Percentiles rank a stretch among this genome's conserved stretches.
These are phyloP conservation scores for Sugiyamaella mastotermitis DNA, from an alignment of 805 yeast genomes.

Conservation along the genomic window DNA sequence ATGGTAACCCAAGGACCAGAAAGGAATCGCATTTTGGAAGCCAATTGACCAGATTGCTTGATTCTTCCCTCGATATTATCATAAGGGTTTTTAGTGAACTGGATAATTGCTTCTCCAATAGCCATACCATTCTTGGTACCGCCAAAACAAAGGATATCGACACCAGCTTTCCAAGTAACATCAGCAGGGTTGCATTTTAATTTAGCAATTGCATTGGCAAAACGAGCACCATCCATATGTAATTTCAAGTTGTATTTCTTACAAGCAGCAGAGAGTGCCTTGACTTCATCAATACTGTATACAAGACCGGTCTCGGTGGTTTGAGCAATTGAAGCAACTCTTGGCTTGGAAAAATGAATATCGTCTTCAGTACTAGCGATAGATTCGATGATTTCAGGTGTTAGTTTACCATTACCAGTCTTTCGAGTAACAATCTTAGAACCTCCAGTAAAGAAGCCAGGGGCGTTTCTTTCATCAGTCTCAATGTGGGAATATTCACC, in stretches of 20 bases:
- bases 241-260: constrained; percentile 2
- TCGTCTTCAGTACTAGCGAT: constrained; percentile 3
- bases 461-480: constrained; percentile 9
- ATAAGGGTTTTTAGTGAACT: constrained; percentile 2
- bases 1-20: constrained; percentile 8
- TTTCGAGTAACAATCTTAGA: constrained; percentile 1
- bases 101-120: constrained; percentile 6
- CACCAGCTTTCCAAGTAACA: constrained; percentile 9
- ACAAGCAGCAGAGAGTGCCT: constrained; percentile 4
- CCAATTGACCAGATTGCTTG: constrained; percentile 9
- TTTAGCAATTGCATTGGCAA: constrained; percentile 7
- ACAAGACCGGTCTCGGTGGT: constrained; percentile 5
- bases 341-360: constrained; percentile 3
- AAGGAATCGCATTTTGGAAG: constrained; percentile 7
- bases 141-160: constrained; percentile 7
- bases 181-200: constrained; percentile 6
- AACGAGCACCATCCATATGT: constrained; percentile 9
- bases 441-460: constrained; percentile 9
- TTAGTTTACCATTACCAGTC: constrained; percentile 5
- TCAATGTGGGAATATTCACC: constrained; percentile 5
- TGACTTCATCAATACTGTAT: constrained; percentile 7
- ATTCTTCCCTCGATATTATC: constrained; percentile 6
- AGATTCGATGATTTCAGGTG: constrained; percentile 1
- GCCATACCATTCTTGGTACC: constrained; percentile 9
- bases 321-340: constrained; percentile 8